These are phyloP conservation scores for Miscanthus sacchariflorus DNA, from an alignment of 202 grass and related monocot genomes.

Conservation along the genomic window DNA sequence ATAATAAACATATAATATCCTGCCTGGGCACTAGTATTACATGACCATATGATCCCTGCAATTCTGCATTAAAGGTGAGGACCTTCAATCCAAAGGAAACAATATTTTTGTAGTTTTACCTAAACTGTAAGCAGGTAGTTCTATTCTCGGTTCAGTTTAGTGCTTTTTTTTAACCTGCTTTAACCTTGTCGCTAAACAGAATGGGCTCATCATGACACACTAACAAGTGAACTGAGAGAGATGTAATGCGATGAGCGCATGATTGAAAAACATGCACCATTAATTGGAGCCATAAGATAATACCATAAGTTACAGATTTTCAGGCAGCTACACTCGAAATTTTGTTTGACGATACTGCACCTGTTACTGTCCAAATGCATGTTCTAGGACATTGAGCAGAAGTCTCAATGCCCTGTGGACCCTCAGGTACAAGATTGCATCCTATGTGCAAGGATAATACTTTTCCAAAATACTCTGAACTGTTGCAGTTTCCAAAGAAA, in stretches of 20 bases:
- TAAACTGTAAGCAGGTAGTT: slow-evolving; percentile 3
- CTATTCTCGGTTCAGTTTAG: slow-evolving; percentile 13
- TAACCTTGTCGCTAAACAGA: slow-evolving; percentile 29
- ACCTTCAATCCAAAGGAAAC: background rate
- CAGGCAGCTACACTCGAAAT: background rate
- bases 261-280: slow-evolving; percentile 23
- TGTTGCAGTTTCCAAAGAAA: background rate
- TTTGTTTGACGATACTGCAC: slow-evolving; percentile 18
- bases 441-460: background rate
- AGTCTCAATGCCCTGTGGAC: background rate
- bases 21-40: slow-evolving; percentile 15
- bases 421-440: slow-evolving; percentile 4
- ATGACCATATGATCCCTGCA: slow-evolving; percentile 38
- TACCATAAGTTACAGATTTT: slow-evolving; percentile 31
- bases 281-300: slow-evolving; percentile 17
- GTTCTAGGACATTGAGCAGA: background rate
- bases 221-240: slow-evolving; percentile 19
- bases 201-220: background rate
- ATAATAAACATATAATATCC: slow-evolving; percentile 5
- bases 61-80: slow-evolving; percentile 19
- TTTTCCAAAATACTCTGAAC: slow-evolving; percentile 16
- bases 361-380: background rate
- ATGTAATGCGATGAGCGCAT: slow-evolving; percentile 3
- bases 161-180: background rate
- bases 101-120: slow-evolving; percentile 12